Conservation (phyloP, 164 flowering plant species). For the Magnolia officinalis region DNA sequence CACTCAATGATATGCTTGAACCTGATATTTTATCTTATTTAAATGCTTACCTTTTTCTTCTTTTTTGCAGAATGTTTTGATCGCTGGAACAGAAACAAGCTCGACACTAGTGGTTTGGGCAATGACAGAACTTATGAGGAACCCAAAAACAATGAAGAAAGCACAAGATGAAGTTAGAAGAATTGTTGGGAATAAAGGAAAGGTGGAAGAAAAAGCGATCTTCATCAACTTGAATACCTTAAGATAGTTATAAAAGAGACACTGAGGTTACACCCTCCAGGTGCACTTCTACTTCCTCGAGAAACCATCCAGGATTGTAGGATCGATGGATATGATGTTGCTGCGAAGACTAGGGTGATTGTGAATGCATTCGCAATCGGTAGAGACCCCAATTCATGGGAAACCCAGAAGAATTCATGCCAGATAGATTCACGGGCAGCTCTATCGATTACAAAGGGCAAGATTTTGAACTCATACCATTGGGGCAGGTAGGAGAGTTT, state of each 20-base stretch:
- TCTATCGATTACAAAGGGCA: slow-evolving; percentile 27
- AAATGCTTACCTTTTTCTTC: background rate
- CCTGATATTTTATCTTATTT: too few species aligned
- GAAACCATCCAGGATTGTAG: slow-evolving; percentile 19
- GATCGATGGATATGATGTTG: slow-evolving; percentile 23
- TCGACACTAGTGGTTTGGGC: slow-evolving; percentile 34
- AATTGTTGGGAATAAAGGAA: slow-evolving; percentile 19
- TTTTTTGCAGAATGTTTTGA: slow-evolving; percentile 26
- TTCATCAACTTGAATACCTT: slow-evolving; percentile 23
- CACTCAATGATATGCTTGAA: too few species aligned
- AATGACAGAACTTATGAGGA: slow-evolving; percentile 24
- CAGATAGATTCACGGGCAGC: slow-evolving; percentile 26
- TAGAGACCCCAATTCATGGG: slow-evolving; percentile 22
- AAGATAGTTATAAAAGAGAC: slow-evolving; percentile 29
- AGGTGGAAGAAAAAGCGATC: slow-evolving; percentile 21
- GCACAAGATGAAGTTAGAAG: background rate
- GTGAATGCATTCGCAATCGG: slow-evolving; percentile 30
- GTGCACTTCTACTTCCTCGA: slow-evolving; percentile 28
- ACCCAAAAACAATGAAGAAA: background rate
- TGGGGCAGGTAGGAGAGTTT: background rate
- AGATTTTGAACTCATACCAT: slow-evolving; percentile 14
- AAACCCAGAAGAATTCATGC: slow-evolving; percentile 25
- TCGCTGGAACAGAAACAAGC: slow-evolving; percentile 38
- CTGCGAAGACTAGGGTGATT: slow-evolving; percentile 19
- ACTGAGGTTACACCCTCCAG: slow-evolving; percentile 31